Conservation (phyloP, 768 basidiomycete species). For the Glaciozyma antarctica region DNA sequence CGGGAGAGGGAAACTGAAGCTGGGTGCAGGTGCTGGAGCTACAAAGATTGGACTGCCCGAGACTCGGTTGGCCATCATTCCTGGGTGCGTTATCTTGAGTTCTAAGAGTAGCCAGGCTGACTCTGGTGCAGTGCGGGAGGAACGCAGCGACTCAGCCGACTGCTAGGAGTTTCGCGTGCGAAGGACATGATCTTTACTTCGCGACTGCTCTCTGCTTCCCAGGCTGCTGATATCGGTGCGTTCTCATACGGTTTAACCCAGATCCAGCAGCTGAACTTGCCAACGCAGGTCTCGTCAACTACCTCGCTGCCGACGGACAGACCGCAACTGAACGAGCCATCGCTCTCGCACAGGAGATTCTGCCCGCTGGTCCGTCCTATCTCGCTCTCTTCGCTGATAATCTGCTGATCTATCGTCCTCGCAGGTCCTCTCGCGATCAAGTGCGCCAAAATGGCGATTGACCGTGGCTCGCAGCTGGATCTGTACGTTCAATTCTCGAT, state of each 20-base stretch:
- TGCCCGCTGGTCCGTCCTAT: neutral
- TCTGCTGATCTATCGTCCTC: neutral
- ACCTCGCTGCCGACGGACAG: constrained; percentile 5
- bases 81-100: constrained; percentile 44
- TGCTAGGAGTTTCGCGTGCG: constrained; percentile 67
- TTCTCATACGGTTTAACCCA: neutral
- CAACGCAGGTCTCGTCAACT: constrained; percentile 14
- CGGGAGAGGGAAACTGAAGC: constrained; percentile 25
- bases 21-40: constrained; percentile 44
- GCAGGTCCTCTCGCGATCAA: constrained; percentile 28
- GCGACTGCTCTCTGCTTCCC: constrained; percentile 53
- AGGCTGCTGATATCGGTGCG: constrained; percentile 65
- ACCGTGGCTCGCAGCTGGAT: constrained; percentile 12
- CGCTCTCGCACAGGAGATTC: constrained; percentile 6
- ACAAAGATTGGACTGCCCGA: constrained; percentile 84
- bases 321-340: constrained; percentile 19
- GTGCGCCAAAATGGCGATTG: constrained; percentile 27
- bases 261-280: neutral
- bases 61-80: constrained; percentile 67
- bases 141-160: constrained; percentile 68
- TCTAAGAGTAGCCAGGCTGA: neutral
- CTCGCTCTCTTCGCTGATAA: neutral
- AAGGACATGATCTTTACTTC: constrained; percentile 82
- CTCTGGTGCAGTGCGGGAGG: constrained; percentile 53
- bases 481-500: constrained; percentile 1